Base-by-base conservation (phyloP, 2,329 filamentous ascomycete species). In the Pseudopyricularia javanii region DNA sequence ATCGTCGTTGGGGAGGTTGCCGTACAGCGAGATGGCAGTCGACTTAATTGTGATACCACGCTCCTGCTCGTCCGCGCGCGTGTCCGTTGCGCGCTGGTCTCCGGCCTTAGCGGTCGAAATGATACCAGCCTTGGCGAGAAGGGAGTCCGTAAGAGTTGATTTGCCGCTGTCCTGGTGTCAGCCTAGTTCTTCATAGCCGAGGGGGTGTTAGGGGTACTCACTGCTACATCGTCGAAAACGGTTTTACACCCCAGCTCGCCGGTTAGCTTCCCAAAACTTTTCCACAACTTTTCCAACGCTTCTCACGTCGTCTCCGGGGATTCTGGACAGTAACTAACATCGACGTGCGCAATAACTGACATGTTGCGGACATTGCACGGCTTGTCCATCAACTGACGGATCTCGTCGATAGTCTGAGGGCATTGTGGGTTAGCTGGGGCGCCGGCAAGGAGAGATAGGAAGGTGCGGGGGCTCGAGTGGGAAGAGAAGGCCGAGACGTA, bases 161-260 rank as follows among this genome's bases (percentile, higher is more conserved):
- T 98, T 98, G 80, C 93, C 93, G 84, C 98, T 93, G 77, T 98
- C 93, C n/a, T n/a, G n/a, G n/a, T n/a, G n/a, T n/a, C n/a, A n/a
- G n/a, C n/a, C n/a, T n/a, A n/a, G n/a, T n/a, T n/a, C n/a, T n/a
- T n/a, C n/a, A n/a, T n/a, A n/a, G n/a, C n/a, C n/a, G n/a, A n/a
- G n/a, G n/a, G n/a, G n/a, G n/a, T n/a, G n/a, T n/a, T n/a, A n/a
- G n/a, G n/a, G n/a, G n/a, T n/a, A n/a, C n/a, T n/a, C n/a, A n/a
- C n/a, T n/a, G n/a, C n/a, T n/a, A n/a, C n/a, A n/a, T n/a, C n/a
- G n/a, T n/a, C n/a, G n/a, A n/a, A n/a, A n/a, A n/a, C n/a, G n/a
- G n/a, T n/a, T n/a, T n/a, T n/a, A n/a, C n/a, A n/a, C n/a, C n/a
- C n/a, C n/a, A n/a, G n/a, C n/a, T n/a, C n/a, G n/a, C n/a, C n/a